phyloP scores from a whole-genome alignment of 1,284 basidiomycete species.

The Fomitopsis betulina region DNA sequence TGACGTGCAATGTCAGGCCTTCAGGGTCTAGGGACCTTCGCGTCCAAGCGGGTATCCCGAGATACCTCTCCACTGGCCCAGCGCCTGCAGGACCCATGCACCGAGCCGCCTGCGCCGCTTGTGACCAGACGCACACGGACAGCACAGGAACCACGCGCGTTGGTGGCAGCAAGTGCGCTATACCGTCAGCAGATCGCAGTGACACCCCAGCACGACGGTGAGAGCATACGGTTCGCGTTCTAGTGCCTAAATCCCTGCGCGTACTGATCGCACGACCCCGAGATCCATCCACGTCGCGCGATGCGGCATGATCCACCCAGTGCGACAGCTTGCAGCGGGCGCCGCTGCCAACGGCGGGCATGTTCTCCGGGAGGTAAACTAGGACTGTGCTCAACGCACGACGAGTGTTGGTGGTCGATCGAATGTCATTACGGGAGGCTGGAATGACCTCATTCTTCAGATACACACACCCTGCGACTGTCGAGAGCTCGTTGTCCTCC shows the following conservation, averaged over 20 bases:
- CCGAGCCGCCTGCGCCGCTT: constrained; percentile 1
- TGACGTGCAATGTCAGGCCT: background rate
- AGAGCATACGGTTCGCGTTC: background rate
- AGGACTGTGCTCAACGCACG: background rate
- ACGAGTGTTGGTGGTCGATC: background rate
- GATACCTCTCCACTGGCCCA: background rate
- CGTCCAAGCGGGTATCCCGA: background rate
- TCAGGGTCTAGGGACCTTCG: background rate
- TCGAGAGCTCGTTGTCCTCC: background rate
- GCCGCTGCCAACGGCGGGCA: background rate
- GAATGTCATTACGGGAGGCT: background rate
- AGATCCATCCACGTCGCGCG: background rate
- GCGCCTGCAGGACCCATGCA: background rate
- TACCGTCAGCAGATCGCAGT: background rate
- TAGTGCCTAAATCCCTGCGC: background rate
- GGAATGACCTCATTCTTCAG: background rate
- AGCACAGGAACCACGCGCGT: background rate
- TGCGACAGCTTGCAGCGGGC: background rate
- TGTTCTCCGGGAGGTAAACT: background rate
- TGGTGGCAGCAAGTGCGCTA: background rate
- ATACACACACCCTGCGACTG: background rate
- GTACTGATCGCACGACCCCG: background rate
- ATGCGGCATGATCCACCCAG: background rate
- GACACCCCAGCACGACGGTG: background rate
- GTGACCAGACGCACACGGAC: background rate